A percentile compares a stretch with the other conserved stretches of the same genome.
Conservation (phyloP, 208 protist species). For the Blastocrithidia nonstop region DNA sequence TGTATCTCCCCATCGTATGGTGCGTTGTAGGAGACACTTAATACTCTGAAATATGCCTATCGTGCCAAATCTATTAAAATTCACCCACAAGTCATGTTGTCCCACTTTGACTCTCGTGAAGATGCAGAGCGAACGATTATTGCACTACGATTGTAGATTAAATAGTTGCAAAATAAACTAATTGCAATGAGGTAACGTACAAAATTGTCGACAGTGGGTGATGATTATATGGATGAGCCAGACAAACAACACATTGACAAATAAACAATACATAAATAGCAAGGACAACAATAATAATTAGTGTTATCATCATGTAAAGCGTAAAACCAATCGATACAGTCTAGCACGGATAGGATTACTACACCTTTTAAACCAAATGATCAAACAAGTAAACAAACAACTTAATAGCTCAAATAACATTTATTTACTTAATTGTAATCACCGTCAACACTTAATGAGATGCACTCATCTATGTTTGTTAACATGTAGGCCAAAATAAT, state of each 20-base stretch:
- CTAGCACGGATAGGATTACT: too few relatives aligned
- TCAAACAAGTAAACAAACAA: too few relatives aligned
- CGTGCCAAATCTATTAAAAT: conserved; percentile 88
- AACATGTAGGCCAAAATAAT: too few relatives aligned
- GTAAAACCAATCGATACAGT: too few relatives aligned
- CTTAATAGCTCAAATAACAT: too few relatives aligned
- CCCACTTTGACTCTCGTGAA: conserved; percentile 7
- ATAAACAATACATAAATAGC: not conserved
- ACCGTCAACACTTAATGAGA: not conserved
- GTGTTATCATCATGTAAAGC: too few relatives aligned
- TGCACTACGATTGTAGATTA: conserved; percentile 44
- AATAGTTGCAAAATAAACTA: conserved; percentile 23
- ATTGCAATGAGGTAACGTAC: not conserved
- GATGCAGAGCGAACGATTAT: conserved; percentile 47
- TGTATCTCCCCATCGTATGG: conserved; percentile 81
- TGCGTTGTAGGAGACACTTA: conserved; percentile 90
- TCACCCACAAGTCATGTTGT: conserved; percentile 41
- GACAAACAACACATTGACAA: not conserved
- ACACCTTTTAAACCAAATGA: too few relatives aligned
- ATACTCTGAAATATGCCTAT: conserved; percentile 94
- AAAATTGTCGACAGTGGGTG: not conserved
- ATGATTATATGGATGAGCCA: not conserved
- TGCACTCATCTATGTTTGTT: too few relatives aligned
- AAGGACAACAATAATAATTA: not conserved
- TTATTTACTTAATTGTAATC: too few relatives aligned